phyloP scores from a whole-genome alignment of 345 rosid genomes.

The Rubroshorea leprosula region DNA sequence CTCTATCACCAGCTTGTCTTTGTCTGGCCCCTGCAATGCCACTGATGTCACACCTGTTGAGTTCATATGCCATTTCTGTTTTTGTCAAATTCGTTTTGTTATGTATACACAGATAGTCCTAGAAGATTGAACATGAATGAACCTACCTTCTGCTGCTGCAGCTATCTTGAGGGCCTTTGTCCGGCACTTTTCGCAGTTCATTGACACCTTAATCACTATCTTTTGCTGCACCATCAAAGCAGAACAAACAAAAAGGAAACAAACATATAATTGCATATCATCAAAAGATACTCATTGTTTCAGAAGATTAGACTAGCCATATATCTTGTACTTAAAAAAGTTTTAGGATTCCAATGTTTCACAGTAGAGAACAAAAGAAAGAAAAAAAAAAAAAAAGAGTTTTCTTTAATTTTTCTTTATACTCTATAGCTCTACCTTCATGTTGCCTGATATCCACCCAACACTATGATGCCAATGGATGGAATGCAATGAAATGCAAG shows the following conservation, averaged over 20 bases:
- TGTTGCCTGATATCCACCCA: conserved; percentile 7
- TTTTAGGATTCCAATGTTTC: neutral
- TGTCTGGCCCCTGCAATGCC: conserved; percentile 31
- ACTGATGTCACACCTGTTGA: conserved; percentile 42
- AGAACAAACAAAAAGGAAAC: too few relatives aligned
- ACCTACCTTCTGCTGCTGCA: conserved; percentile 28
- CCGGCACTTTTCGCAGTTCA: conserved; percentile 30
- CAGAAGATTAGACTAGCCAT: too few relatives aligned
- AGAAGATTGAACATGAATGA: too few relatives aligned
- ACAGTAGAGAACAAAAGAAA: neutral
- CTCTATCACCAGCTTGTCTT: conserved; percentile 29
- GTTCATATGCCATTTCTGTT: too few relatives aligned
- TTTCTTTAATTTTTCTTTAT: too few relatives aligned
- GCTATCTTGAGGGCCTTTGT: conserved; percentile 33
- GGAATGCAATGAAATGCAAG: too few relatives aligned
- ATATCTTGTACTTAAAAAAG: too few relatives aligned
- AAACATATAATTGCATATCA: too few relatives aligned
- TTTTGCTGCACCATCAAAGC: conserved; percentile 28
- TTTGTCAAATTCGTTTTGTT: too few relatives aligned
- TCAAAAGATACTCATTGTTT: too few relatives aligned
- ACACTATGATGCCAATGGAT: neutral
- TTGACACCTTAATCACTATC: conserved; percentile 25
- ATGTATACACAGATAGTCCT: too few relatives aligned
- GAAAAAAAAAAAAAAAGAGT: neutral
- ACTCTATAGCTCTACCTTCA: conserved; percentile 5